Percentiles rank a stretch among this genome's conserved stretches.
Conservation (phyloP, 2,329 filamentous ascomycete genomes). For the Talaromyces funiculosus region DNA sequence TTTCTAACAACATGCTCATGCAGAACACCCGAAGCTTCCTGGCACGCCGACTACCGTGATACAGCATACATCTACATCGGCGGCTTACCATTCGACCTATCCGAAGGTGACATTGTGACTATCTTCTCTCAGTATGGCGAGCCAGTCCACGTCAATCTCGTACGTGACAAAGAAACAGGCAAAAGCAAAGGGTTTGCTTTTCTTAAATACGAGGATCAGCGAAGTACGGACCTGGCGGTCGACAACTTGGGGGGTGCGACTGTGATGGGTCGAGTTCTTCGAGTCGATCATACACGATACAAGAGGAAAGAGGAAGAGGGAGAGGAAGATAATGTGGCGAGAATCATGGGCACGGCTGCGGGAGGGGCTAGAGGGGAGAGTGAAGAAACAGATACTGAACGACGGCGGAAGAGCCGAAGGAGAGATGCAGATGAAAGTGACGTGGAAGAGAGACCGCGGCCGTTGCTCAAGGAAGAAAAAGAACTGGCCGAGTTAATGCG, state of each 20-base stretch:
- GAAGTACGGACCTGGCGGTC: slow-evolving; percentile 90
- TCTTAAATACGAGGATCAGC: slow-evolving; percentile 96
- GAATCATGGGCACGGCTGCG: slow-evolving; percentile 44
- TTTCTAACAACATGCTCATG: slow-evolving; percentile 1
- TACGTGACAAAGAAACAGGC: slow-evolving; percentile 91
- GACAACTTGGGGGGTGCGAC: slow-evolving; percentile 89
- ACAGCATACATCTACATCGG: slow-evolving; percentile 97
- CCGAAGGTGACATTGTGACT: slow-evolving; percentile 90
- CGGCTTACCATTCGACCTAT: slow-evolving; percentile 83
- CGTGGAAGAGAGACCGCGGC: slow-evolving; percentile 49
- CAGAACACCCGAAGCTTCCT: slow-evolving; percentile 79
- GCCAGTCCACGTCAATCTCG: slow-evolving; percentile 85
- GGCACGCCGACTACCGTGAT: slow-evolving; percentile 96
- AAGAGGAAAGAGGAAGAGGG: slow-evolving; percentile 71
- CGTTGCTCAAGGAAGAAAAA: slow-evolving; percentile 71
- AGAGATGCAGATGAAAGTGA: slow-evolving; percentile 41
- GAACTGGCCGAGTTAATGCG: slow-evolving; percentile 70
- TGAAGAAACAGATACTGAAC: slow-evolving; percentile 32
- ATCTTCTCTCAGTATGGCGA: slow-evolving; percentile 98
- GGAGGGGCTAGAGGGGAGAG: slow-evolving; percentile 20
- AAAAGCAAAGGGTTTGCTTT: slow-evolving; percentile 94
- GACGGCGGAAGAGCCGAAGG: slow-evolving; percentile 30
- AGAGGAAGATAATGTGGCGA: slow-evolving; percentile 46
- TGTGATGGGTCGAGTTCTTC: slow-evolving; percentile 71
- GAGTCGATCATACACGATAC: slow-evolving; percentile 90